These are phyloP conservation scores for Anthracocystis walkeri DNA, from an alignment of 1,284 basidiomycete species.

Conservation along the genomic window DNA sequence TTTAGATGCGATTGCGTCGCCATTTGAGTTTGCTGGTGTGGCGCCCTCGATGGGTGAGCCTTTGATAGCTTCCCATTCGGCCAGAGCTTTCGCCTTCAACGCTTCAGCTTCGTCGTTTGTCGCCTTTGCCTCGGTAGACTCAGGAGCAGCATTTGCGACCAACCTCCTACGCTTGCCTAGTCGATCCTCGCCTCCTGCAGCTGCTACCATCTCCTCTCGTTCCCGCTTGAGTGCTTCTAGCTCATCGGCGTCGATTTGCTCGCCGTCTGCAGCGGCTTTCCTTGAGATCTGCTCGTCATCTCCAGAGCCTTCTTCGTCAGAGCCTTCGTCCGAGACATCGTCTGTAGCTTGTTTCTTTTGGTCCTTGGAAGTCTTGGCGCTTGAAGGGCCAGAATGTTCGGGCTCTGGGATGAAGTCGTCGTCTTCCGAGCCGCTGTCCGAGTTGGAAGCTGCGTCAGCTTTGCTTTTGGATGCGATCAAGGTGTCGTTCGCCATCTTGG, in stretches of 20 bases:
- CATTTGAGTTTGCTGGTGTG: neutral
- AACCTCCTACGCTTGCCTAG: slow-evolving; percentile 36
- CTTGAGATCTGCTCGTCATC: neutral
- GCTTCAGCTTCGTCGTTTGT: slow-evolving; percentile 7
- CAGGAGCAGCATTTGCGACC: neutral
- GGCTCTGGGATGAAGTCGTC: slow-evolving; percentile 41
- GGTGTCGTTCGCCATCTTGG: neutral
- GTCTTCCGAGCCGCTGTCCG: slow-evolving; percentile 35
- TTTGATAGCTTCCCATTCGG: slow-evolving; percentile 42
- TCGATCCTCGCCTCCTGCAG: slow-evolving; percentile 37
- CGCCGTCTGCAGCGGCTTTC: neutral
- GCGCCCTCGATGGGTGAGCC: neutral
- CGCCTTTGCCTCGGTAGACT: neutral
- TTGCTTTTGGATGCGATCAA: neutral
- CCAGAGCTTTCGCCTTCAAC: slow-evolving; percentile 17
- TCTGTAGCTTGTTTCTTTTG: neutral
- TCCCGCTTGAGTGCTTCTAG: slow-evolving; percentile 40
- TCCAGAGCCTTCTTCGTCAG: slow-evolving; percentile 13
- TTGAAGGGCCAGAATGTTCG: slow-evolving; percentile 4
- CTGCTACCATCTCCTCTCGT: slow-evolving; percentile 26
- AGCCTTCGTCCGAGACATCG: slow-evolving; percentile 6
- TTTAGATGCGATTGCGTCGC: neutral
- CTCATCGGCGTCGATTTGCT: slow-evolving; percentile 40
- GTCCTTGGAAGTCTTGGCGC: neutral
- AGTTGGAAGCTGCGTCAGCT: slow-evolving; percentile 2